Evolutionary conservation across 495 filamentous ascomycete genomes (phyloP).

Genomic region (Penicillium salamii): DNA sequence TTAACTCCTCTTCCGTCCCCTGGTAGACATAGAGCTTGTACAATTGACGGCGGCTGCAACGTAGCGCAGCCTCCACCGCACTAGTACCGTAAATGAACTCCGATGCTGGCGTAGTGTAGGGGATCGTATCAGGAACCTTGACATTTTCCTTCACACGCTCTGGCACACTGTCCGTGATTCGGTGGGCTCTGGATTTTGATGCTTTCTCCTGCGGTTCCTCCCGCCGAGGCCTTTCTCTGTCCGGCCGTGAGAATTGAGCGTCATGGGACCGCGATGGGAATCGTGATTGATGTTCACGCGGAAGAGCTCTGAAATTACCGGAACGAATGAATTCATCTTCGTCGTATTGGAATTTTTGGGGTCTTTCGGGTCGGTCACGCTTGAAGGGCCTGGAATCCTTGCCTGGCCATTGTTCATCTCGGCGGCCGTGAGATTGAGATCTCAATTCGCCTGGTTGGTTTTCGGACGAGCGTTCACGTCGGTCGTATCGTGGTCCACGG

Average conservation of each 20-base stretch:
- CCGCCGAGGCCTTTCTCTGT: neutral
- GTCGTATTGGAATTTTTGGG: conserved; percentile 21
- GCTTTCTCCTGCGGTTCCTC: conserved; percentile 5
- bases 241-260: neutral
- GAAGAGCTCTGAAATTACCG: conserved; percentile 31
- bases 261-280: conserved; percentile 4
- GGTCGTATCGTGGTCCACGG: neutral
- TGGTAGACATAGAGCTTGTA: conserved; percentile 82
- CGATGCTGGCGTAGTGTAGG: conserved; percentile 80
- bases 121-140: conserved; percentile 56
- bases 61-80: conserved; percentile 78
- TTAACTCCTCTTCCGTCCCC: conserved; percentile 38
- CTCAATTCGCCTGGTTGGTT: neutral
- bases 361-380: neutral
- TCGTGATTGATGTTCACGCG: conserved; percentile 23
- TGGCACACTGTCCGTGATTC: conserved; percentile 27
- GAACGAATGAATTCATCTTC: conserved; percentile 33
- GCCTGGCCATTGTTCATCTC: neutral
- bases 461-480: neutral
- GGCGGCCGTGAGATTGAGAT: neutral
- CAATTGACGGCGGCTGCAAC: conserved; percentile 61
- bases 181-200: conserved; percentile 19
- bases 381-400: neutral
- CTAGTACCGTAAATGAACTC: conserved; percentile 87
- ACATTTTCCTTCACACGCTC: conserved; percentile 42